phyloP scores from a whole-genome alignment of 225 moss, liverwort and hornwort genomes.

The Climacium dendroides region DNA sequence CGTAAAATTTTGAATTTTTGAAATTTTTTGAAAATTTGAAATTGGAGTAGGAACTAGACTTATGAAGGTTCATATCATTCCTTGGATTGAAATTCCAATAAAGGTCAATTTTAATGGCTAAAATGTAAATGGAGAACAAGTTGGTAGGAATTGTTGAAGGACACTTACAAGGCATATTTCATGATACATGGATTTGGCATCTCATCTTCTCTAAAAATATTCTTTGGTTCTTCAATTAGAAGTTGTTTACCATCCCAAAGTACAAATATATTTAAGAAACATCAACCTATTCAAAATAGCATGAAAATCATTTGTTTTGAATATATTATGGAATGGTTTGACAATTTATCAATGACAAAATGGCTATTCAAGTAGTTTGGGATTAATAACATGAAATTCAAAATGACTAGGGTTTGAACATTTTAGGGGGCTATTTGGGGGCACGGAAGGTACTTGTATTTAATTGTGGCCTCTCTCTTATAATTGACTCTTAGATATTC shows the following conservation, averaged over 20 bases:
- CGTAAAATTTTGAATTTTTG: not conserved
- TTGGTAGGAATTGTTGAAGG: rapidly evolving
- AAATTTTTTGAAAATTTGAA: not conserved
- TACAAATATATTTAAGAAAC: rapidly evolving
- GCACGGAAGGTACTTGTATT: rapidly evolving
- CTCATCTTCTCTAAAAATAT: not conserved
- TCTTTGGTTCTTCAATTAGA: rapidly evolving
- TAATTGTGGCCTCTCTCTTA: not conserved
- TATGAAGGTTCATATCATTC: not conserved
- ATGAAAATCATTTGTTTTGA: not conserved
- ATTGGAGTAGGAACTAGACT: not conserved
- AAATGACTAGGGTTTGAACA: rapidly evolving
- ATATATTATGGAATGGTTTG: rapidly evolving
- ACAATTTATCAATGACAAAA: not conserved
- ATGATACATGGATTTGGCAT: rapidly evolving
- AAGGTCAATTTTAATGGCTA: not conserved
- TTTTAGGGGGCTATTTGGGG: rapidly evolving
- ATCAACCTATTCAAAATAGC: rapidly evolving
- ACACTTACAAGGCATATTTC: not conserved
- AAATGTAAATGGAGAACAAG: not conserved
- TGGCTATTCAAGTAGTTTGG: rapidly evolving
- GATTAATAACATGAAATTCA: not conserved
- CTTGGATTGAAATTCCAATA: rapidly evolving
- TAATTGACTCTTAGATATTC: rapidly evolving
- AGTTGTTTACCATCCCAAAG: rapidly evolving